These are phyloP conservation scores for Ceratobasidium sp. DNA, from an alignment of 1,284 basidiomycete species.

Conservation along the genomic window DNA sequence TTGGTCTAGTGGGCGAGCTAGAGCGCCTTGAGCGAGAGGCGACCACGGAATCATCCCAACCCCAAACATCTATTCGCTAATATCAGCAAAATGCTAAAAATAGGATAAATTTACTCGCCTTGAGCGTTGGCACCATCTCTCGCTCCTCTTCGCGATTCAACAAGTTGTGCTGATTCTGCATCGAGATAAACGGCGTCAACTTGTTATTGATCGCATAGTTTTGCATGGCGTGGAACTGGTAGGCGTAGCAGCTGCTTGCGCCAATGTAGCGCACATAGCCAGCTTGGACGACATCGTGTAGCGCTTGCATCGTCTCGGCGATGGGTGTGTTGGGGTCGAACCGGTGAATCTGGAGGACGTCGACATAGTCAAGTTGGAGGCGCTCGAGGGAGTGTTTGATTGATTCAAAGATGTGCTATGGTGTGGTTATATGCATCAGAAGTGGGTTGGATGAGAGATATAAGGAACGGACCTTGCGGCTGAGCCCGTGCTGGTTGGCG, in stretches of 20 bases:
- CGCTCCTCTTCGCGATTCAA: constrained; percentile 47
- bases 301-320: constrained; percentile 72
- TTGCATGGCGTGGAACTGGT: constrained; percentile 43
- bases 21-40: constrained; percentile 36
- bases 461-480: constrained; percentile 55
- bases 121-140: constrained; percentile 43
- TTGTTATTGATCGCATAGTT: too few species aligned
- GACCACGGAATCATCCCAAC: constrained; percentile 34
- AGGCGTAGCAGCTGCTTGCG: constrained; percentile 62
- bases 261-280: constrained; percentile 76
- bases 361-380: too few species aligned
- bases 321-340: constrained; percentile 71
- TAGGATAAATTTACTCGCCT: constrained; percentile 21
- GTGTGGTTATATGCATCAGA: neutral
- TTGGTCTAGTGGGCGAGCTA: neutral
- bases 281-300: too few species aligned
- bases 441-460: neutral
- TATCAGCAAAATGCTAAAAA: neutral
- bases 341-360: constrained; percentile 74
- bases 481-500: constrained; percentile 58
- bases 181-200: too few species aligned
- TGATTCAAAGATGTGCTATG: constrained; percentile 70
- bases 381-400: constrained; percentile 72
- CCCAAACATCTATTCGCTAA: constrained; percentile 7
- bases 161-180: constrained; percentile 44